Evolutionary conservation across 2,329 filamentous ascomycete species (phyloP), one percentile per base, ranked within the genome.

Genomic region (Cladosporium halotolerans): DNA sequence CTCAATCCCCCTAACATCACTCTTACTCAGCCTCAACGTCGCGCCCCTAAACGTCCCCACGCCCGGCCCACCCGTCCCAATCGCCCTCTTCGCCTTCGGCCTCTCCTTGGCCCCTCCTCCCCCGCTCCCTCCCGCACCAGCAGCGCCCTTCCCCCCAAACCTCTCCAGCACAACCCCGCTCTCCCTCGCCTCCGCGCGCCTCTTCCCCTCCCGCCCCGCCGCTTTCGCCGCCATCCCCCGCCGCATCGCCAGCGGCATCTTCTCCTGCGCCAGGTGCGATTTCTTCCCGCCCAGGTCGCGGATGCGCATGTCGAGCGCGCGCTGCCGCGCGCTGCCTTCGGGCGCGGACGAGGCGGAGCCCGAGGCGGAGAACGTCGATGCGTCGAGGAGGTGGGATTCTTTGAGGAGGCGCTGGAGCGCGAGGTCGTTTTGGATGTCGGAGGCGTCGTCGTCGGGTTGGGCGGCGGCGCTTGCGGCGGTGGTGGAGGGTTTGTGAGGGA

Each of bases 131-230:
- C 61, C 36, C 13, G 13, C 68, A 4, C 63, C 68, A 40, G 63
- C 59, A 28, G 10, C 38, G 13, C 31, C 38, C 59, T 72, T 76
- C 51, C 72, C 73, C 54, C 70, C 73, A 54, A 65, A 68, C 57
- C 76, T 78, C 75, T 97, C 93, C 33, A 97, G 74, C 45, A 97
- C 83, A 62, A 97, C 84, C 5, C 92, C 93, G 63, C 92, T 95
- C 76, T 97, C 92, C 65, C 79, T 82, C 2, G 93, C 93, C 68
- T 96, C 89, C 39, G 76, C 77, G 36, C 92, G 77, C 48, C 92
- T 75, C 73, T 80, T 86, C 10, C 79, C 73, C 68, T 96, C 91
- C 55, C 81, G 82, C 28, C 76, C 71, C 1, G 69, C 75, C 18
- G 81, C 80, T 49, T 90, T 89, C 1, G 80, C 79, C 13, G 75